A percentile compares a stretch with the other conserved stretches of the same genome.
Conservation (phyloP, 2,329 filamentous ascomycete genomes). For the Hymenoscyphus repandus region DNA sequence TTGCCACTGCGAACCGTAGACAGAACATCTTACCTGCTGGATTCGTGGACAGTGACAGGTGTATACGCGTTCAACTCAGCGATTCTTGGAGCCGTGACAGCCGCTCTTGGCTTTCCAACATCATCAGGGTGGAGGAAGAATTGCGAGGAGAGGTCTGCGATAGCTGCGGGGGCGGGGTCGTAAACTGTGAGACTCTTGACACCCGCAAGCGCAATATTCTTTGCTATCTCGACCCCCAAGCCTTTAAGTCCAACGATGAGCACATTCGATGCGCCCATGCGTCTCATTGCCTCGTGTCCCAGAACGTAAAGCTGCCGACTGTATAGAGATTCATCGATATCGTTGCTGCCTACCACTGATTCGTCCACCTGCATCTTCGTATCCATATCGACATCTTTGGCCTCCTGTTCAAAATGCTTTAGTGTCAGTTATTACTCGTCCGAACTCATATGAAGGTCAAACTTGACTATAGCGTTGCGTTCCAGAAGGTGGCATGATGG, state of each 20-base stretch:
- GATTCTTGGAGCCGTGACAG: slow-evolving; percentile 80
- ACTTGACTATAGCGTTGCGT: no score
- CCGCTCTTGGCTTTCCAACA: slow-evolving; percentile 85
- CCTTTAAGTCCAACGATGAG: slow-evolving; percentile 89
- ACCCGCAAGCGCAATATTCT: slow-evolving; percentile 95
- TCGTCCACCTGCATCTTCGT: slow-evolving; percentile 63
- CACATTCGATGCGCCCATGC: slow-evolving; percentile 94
- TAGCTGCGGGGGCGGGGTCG: slow-evolving; percentile 77
- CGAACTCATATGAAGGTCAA: neutral
- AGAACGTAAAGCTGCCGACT: slow-evolving; percentile 69
- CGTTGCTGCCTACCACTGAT: slow-evolving; percentile 47
- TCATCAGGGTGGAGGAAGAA: slow-evolving; percentile 91
- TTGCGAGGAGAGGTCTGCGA: slow-evolving; percentile 90
- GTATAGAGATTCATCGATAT: slow-evolving; percentile 70
- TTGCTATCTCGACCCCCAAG: slow-evolving; percentile 94
- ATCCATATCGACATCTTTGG: slow-evolving; percentile 56
- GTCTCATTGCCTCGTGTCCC: slow-evolving; percentile 88
- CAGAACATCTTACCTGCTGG: slow-evolving; percentile 40
- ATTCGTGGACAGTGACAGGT: slow-evolving; percentile 73
- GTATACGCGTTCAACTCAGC: slow-evolving; percentile 96
- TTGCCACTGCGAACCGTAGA: neutral
- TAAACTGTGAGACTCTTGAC: slow-evolving; percentile 95
- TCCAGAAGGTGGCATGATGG: slow-evolving; percentile 1
- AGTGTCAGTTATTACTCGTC: neutral
- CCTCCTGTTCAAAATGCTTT: slow-evolving; percentile 31